Evolutionary conservation across 306 rosid species (phyloP).

Genomic region (Glycine tomentella): DNA sequence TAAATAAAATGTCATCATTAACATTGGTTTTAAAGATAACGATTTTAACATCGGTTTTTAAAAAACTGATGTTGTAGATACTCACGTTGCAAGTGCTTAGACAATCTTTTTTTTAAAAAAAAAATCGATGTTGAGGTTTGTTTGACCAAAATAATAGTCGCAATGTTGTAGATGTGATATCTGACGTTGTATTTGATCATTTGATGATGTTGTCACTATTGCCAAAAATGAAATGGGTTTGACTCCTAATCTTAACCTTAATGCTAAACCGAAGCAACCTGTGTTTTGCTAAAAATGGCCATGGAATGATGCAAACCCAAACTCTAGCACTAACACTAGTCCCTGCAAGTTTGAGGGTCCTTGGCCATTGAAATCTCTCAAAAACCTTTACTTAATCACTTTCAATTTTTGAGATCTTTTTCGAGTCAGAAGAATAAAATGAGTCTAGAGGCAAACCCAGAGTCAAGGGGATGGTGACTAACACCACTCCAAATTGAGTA

Average conservation of each 20-base stretch:
- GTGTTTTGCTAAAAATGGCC: slow-evolving; percentile 81
- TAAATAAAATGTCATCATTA: too few species aligned
- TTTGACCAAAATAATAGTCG: too few species aligned
- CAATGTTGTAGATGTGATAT: not conserved
- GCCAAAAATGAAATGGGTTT: slow-evolving; percentile 50
- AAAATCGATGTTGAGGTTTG: too few species aligned
- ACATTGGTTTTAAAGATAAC: too few species aligned
- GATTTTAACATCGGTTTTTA: too few species aligned
- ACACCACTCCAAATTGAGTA: too few species aligned
- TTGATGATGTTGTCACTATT: not conserved
- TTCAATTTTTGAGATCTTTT: slow-evolving; percentile 34
- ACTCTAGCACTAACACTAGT: slow-evolving; percentile 13
- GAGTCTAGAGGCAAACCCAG: too few species aligned
- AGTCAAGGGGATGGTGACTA: too few species aligned
- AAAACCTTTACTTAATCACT: slow-evolving; percentile 65
- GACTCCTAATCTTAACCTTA: slow-evolving; percentile 35
- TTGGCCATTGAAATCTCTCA: slow-evolving; percentile 82
- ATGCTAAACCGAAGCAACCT: slow-evolving; percentile 46
- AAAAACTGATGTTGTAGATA: too few species aligned
- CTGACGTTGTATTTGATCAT: not conserved
- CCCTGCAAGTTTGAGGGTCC: slow-evolving; percentile 72
- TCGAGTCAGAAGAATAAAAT: too few species aligned
- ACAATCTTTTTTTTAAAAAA: too few species aligned
- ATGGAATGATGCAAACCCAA: slow-evolving; percentile 59
- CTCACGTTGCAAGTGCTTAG: too few species aligned